These are phyloP conservation scores for Clarireedia monteithiana DNA, from an alignment of 2,329 filamentous ascomycete species.

Conservation along the genomic window DNA sequence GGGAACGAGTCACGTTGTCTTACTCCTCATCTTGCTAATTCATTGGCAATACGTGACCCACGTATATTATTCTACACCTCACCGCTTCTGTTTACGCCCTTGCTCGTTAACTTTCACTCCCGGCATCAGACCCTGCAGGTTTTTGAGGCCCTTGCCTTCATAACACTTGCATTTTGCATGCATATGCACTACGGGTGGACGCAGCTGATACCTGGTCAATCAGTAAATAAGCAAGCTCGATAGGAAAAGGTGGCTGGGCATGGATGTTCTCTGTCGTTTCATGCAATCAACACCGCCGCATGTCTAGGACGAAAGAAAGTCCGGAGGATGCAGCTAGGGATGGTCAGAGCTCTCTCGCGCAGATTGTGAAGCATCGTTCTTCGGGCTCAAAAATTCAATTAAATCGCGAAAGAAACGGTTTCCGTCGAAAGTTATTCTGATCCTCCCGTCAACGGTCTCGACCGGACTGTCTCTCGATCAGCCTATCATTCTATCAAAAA, in stretches of 20 bases:
- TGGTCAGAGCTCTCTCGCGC: neutral
- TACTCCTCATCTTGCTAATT: conserved; percentile 14
- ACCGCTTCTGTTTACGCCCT: conserved; percentile 11
- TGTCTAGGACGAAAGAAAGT: neutral
- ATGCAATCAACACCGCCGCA: conserved; percentile 10
- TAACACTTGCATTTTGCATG: conserved; percentile 25
- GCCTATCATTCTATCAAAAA: conserved; percentile 20
- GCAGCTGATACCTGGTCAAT: conserved; percentile 23
- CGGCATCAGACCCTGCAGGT: conserved; percentile 28
- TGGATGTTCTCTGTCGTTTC: conserved; percentile 25
- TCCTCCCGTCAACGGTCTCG: conserved; percentile 2
- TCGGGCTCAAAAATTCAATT: neutral
- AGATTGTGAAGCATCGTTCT: neutral
- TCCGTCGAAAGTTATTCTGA: neutral
- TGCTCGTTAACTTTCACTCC: conserved; percentile 19
- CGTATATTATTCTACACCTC: conserved; percentile 17
- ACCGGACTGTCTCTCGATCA: conserved; percentile 1
- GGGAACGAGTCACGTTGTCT: conserved; percentile 20
- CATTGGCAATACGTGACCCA: conserved; percentile 30
- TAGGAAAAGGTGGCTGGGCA: conserved; percentile 15
- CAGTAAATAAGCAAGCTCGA: neutral
- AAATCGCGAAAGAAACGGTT: neutral
- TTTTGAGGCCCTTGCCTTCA: conserved; percentile 20
- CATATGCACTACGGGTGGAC: conserved; percentile 22
- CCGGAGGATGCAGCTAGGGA: neutral